These are phyloP conservation scores for Filosporella fistucella DNA, from an alignment of 495 filamentous ascomycete species.

Conservation along the genomic window DNA sequence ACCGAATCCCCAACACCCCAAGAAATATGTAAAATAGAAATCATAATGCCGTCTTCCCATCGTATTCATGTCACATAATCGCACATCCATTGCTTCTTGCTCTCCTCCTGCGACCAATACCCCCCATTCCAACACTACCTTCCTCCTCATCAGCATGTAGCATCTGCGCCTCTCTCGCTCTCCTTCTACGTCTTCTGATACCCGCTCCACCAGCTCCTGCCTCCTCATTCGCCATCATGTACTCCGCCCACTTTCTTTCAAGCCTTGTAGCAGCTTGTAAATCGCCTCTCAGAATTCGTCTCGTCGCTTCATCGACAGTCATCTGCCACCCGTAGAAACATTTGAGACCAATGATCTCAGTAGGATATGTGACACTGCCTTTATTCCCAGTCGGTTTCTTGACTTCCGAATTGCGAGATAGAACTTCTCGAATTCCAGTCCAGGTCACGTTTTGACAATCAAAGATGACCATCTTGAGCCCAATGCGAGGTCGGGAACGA, in stretches of 20 bases:
- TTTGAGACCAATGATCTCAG: constrained; percentile 78
- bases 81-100: constrained; percentile 51
- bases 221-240: constrained; percentile 89
- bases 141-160: constrained; percentile 76
- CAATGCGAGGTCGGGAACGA: constrained; percentile 43
- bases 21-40: not conserved
- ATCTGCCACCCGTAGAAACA: constrained; percentile 95
- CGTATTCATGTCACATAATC: constrained; percentile 43
- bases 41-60: not conserved
- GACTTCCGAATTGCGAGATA: constrained; percentile 76
- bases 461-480: constrained; percentile 77
- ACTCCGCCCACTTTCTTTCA: constrained; percentile 88
- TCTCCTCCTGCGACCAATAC: constrained; percentile 35
- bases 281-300: constrained; percentile 74
- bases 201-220: constrained; percentile 59
- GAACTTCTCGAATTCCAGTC: constrained; percentile 83
- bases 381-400: constrained; percentile 27
- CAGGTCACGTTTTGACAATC: constrained; percentile 89
- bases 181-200: constrained; percentile 60
- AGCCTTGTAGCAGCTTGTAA: constrained; percentile 63
- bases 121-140: constrained; percentile 39
- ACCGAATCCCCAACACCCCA: too few relatives aligned
- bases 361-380: constrained; percentile 44
- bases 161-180: constrained; percentile 71
- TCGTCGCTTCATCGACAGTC: constrained; percentile 88